phyloP scores from a whole-genome alignment of 2,329 filamentous ascomycete species.

The Penicillium brevicompactum region DNA sequence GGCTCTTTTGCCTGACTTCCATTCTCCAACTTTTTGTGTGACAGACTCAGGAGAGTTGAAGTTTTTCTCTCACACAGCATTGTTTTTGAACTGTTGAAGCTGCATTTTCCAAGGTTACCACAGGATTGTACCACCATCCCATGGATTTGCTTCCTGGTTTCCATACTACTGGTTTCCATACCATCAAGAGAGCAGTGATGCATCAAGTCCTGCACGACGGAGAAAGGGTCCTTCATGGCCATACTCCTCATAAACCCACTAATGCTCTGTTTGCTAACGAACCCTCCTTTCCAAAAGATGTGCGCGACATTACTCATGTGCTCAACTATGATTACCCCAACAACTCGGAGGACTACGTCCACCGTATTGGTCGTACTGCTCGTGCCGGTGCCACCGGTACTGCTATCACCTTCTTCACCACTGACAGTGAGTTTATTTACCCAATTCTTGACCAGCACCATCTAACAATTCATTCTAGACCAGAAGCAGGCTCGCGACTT shows the following conservation, averaged over 20 bases:
- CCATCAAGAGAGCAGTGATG: conserved; percentile 60
- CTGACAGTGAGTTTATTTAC: conserved; percentile 78
- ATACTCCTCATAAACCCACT: conserved; percentile 42
- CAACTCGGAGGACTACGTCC: conserved; percentile 73
- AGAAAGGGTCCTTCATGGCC: conserved; percentile 53
- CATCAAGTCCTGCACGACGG: conserved; percentile 63
- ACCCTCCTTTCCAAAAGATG: conserved; percentile 71
- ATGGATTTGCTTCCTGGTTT: conserved; percentile 52
- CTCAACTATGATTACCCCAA: conserved; percentile 99
- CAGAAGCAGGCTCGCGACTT: conserved; percentile 96
- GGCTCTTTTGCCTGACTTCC: conserved; percentile 54
- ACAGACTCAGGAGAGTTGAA: conserved; percentile 70
- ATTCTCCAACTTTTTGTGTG: conserved; percentile 69
- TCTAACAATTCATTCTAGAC: conserved; percentile 54
- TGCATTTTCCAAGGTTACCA: conserved; percentile 70
- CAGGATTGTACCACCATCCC: conserved; percentile 62
- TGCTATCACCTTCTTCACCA: conserved; percentile 97
- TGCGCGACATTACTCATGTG: conserved; percentile 99
- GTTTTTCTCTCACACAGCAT: conserved; percentile 63
- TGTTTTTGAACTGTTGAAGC: conserved; percentile 65
- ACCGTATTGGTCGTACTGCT: conserved; percentile 69
- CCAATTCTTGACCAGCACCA: conserved; percentile 7
- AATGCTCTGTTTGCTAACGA: conserved; percentile 75
- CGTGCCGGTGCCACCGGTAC: conserved; percentile 86
- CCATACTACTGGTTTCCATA: conserved; percentile 49